Evolutionary conservation across 495 filamentous ascomycete genomes (phyloP).

Genomic region (Penicillium argentinense): DNA sequence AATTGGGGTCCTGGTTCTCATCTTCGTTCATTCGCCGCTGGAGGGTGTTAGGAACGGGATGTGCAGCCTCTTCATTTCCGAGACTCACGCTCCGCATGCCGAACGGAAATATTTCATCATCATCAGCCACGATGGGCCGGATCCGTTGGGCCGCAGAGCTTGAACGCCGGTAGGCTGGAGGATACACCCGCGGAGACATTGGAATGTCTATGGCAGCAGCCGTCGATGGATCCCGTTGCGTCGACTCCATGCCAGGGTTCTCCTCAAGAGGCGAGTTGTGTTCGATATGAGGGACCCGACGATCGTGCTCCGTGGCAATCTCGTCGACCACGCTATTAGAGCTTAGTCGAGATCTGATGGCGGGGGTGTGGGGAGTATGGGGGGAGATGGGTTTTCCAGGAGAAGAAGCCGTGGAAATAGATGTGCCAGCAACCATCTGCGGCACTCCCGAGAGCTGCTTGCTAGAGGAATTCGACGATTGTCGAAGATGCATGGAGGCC

Average conservation of each 20-base stretch:
- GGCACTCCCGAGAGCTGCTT: constrained; percentile 81
- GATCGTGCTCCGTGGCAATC: constrained; percentile 33
- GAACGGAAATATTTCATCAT: constrained; percentile 59
- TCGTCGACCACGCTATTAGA: constrained; percentile 85
- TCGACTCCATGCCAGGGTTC: constrained; percentile 34
- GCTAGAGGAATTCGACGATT: constrained; percentile 81
- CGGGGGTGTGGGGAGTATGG: constrained; percentile 91
- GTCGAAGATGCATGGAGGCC: constrained; percentile 76
- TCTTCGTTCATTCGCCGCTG: constrained; percentile 50
- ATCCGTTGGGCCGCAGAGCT: constrained; percentile 78
- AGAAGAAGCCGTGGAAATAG: constrained; percentile 81
- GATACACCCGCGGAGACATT: constrained; percentile 65
- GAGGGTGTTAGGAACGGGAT: constrained; percentile 57
- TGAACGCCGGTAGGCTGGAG: constrained; percentile 63
- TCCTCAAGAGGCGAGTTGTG: constrained; percentile 40
- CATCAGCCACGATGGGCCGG: constrained; percentile 52
- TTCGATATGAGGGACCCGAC: constrained; percentile 27
- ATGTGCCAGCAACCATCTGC: constrained; percentile 77
- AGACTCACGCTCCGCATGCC: constrained; percentile 76
- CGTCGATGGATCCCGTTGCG: constrained; percentile 45
- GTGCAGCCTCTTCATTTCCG: constrained; percentile 64
- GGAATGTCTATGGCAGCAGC: constrained; percentile 82
- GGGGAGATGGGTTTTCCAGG: constrained; percentile 90
- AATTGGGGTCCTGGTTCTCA: constrained; percentile 20
- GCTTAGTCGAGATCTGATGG: constrained; percentile 87